A percentile compares a stretch with the other conserved stretches of the same genome.
Evolutionary conservation across 1,284 basidiomycete species (phyloP).

Genomic region (Heterobasidion annosum): DNA sequence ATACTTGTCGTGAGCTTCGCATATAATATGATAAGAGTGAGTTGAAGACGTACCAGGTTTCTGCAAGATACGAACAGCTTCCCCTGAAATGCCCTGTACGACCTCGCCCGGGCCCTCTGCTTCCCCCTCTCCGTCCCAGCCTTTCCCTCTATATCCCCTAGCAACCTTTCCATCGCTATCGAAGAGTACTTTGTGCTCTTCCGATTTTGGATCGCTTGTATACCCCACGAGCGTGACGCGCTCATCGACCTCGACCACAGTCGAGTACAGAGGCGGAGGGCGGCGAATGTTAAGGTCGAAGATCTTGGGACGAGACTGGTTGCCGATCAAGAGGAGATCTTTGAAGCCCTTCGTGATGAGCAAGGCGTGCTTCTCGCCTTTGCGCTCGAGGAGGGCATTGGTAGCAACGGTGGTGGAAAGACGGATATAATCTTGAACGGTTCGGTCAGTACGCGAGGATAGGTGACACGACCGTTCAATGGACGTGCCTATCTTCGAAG

Average conservation of each 20-base stretch:
- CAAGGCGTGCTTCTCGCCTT: conserved; percentile 86
- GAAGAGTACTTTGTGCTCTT: conserved; percentile 70
- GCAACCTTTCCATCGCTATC: conserved; percentile 58
- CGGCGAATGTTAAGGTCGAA: conserved; percentile 86
- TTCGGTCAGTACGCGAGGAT: background rate
- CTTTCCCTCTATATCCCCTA: conserved; percentile 66
- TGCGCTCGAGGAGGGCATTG: conserved; percentile 91
- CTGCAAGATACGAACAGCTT: conserved; percentile 83
- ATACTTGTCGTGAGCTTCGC: background rate
- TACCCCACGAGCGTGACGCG: conserved; percentile 92
- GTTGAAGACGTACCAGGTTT: conserved; percentile 46
- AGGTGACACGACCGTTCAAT: background rate
- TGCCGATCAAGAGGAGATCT: conserved; percentile 86
- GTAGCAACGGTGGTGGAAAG: conserved; percentile 95
- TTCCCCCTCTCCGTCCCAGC: conserved; percentile 56
- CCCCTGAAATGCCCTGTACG: conserved; percentile 80
- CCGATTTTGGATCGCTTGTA: conserved; percentile 79
- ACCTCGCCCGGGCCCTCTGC: conserved; percentile 75
- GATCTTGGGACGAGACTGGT: conserved; percentile 86
- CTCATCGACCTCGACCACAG: conserved; percentile 87
- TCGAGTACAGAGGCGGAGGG: conserved; percentile 70
- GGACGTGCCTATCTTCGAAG: conserved; percentile 71
- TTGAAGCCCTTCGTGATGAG: conserved; percentile 91
- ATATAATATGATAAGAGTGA: background rate
- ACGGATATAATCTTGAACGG: conserved; percentile 72